Conservation (phyloP, 768 basidiomycete genomes). For the Clavaria fumosa region DNA sequence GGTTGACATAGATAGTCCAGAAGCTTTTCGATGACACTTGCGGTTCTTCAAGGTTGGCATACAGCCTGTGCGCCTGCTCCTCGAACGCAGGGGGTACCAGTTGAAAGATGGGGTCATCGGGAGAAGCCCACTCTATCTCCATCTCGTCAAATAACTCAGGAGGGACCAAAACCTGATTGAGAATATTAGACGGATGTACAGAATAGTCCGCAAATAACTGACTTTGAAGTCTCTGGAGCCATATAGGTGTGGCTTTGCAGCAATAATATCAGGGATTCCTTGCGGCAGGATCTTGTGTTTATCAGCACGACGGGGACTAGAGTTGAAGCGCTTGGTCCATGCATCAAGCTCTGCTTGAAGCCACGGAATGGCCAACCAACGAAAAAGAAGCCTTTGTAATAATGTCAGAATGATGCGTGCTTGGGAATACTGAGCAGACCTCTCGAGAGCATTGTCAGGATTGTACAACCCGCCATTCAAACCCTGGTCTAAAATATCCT, state of each 20-base stretch:
- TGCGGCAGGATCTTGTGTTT: conserved; percentile 24
- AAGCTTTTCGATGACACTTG: conserved; percentile 7
- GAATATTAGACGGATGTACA: neutral
- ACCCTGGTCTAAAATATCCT: conserved; percentile 21
- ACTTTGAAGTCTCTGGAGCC: conserved; percentile 21
- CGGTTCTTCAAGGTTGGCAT: conserved; percentile 9
- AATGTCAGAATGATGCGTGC: conserved; percentile 8
- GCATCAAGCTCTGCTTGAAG: conserved; percentile 21
- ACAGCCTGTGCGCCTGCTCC: conserved; percentile 6
- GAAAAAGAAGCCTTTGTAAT: conserved; percentile 13
- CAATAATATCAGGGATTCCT: conserved; percentile 18
- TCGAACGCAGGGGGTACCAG: conserved; percentile 11
- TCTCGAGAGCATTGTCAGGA: conserved; percentile 11
- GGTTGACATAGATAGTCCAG: conserved; percentile 7
- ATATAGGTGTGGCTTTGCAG: conserved; percentile 14
- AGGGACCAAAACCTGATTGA: conserved; percentile 9
- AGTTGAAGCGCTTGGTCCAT: conserved; percentile 12
- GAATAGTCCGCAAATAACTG: neutral
- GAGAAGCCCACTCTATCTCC: conserved; percentile 11
- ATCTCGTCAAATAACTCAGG: conserved; percentile 9
- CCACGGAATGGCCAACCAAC: conserved; percentile 19
- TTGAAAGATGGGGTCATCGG: conserved; percentile 11
- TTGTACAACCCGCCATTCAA: conserved; percentile 18
- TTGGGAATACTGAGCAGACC: conserved; percentile 12
- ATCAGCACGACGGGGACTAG: conserved; percentile 11